phyloP scores from a whole-genome alignment of 2,329 filamentous ascomycete species.

The Dendrostoma leiphaemia region DNA sequence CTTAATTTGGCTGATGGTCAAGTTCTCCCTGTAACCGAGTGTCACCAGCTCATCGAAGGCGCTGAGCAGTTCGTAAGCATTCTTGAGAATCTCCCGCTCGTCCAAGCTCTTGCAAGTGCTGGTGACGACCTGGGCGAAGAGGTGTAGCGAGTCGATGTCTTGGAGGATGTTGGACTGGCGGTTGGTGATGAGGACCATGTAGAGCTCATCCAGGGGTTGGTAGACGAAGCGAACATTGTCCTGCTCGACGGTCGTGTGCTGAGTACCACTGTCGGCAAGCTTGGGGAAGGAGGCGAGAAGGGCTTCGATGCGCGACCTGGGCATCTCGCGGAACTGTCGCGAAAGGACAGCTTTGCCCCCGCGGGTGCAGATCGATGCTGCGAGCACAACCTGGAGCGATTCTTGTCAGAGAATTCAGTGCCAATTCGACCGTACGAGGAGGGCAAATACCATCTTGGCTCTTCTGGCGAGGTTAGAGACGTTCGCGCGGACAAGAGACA shows the following conservation, averaged over 20 bases:
- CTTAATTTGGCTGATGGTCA: constrained; percentile 96
- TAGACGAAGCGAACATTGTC: constrained; percentile 99
- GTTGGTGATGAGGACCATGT: constrained; percentile 99
- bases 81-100: constrained; percentile 90
- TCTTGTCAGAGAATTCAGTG: constrained; percentile 1
- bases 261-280: constrained; percentile 90
- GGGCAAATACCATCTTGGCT: constrained; percentile 37
- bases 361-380: constrained; percentile 97
- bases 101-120: constrained; percentile 96
- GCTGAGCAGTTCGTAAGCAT: constrained; percentile 93
- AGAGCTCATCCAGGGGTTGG: constrained; percentile 97
- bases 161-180: constrained; percentile 98
- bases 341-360: constrained; percentile 98
- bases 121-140: constrained; percentile 95
- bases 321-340: constrained; percentile 96
- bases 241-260: constrained; percentile 97
- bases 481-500: neutral
- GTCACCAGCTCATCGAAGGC: constrained; percentile 98
- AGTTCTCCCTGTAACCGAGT: constrained; percentile 91
- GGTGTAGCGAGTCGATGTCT: constrained; percentile 96
- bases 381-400: constrained; percentile 79
- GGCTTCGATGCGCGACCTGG: constrained; percentile 92
- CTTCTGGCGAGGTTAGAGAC: neutral
- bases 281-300: constrained; percentile 97
- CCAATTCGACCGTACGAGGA: neutral